Base-by-base conservation (phyloP, 2,329 filamentous ascomycete genomes). In the Paracorniculantispora psalliotae region DNA sequence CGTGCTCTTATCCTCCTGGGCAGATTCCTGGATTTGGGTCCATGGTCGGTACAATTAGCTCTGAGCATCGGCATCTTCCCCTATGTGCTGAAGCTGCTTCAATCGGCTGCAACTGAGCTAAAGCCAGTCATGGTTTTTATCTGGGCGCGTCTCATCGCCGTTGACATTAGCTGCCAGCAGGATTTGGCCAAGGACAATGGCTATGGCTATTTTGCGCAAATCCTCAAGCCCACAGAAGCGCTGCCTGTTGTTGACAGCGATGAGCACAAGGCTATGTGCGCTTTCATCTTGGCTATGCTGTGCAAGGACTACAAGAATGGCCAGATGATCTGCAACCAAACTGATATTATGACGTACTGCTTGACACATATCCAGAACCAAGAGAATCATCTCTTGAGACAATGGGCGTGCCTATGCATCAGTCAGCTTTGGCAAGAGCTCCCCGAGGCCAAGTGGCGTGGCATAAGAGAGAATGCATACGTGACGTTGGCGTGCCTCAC, bases 121-220 rank as follows among this genome's bases (percentile, higher is more conserved):
- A 97, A 97, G 69, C 93, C 94, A 0, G 92, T 97, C 61, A 97
- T 99, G 94, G 92, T 99, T 5, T 99, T 97, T 73, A 99, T 99
- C 63, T 99, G 94, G 94, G 92, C 94, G 6, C 85, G 94, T 51
- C 91, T 99, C 46, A 84, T 99, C 63, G 94, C 94, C 8, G 94
- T 99, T 6, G 94, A 99, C 69, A 87, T 94, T 61, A 91, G 90
- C 1, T 97, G 94, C 68, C 94, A 99, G 72, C 87, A 88, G 62
- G 94, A 99, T 71, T 79, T 99, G 13, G 85, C 97, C 66, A 97
- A 97, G 74, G 94, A 99, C 70, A 96, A 92, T 67, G 94, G 94
- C 7, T 97, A 96, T 69, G 91, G 91, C 67, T 99, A 99, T 75
- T 99, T 99, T 72, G 92, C 94, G 55, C 88, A 88, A 62, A 96